Conservation (phyloP, 352 stramenopile genomes). For the Globisporangium apiculatum region DNA sequence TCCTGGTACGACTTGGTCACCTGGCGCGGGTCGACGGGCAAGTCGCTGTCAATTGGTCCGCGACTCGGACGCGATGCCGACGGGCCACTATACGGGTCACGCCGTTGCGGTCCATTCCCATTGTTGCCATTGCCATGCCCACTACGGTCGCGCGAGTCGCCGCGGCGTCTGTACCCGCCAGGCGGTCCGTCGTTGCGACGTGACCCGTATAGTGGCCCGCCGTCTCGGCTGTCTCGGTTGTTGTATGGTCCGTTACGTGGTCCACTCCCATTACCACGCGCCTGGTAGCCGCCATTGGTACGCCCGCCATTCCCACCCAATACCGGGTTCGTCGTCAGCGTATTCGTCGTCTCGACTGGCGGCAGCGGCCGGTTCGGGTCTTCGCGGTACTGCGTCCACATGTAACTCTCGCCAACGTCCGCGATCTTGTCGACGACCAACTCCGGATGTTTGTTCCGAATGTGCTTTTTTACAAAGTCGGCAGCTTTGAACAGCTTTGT, state of each 20-base stretch:
- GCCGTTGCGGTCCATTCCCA: constrained; percentile 18
- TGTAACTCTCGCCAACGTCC: constrained; percentile 77
- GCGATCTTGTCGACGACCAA: constrained; percentile 78
- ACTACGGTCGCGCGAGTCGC: constrained; percentile 41
- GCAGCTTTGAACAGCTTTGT: constrained; percentile 86
- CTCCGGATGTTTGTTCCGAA: constrained; percentile 84
- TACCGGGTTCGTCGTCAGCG: constrained; percentile 40
- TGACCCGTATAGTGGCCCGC: constrained; percentile 12
- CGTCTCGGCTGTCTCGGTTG: constrained; percentile 3
- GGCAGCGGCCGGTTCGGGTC: constrained; percentile 72
- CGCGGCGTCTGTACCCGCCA: constrained; percentile 38
- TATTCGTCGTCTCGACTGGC: constrained; percentile 68
- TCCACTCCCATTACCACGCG: constrained; percentile 24
- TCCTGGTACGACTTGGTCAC: constrained; percentile 82
- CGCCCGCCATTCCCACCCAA: constrained; percentile 33
- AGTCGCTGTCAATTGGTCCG: constrained; percentile 41
- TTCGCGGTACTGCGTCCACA: constrained; percentile 84
- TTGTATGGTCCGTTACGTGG: constrained; percentile 19
- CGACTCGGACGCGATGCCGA: constrained; percentile 11
- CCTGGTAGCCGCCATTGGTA: constrained; percentile 21
- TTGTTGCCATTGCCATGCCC: constrained; percentile 37
- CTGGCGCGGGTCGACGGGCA: constrained; percentile 72
- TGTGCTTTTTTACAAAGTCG: constrained; percentile 87
- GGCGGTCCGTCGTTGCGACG: constrained; percentile 47
- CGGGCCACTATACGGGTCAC: constrained; percentile 19